Evolutionary conservation across 1,284 basidiomycete species (phyloP).

Genomic region (Ganoderma leucocontextum): DNA sequence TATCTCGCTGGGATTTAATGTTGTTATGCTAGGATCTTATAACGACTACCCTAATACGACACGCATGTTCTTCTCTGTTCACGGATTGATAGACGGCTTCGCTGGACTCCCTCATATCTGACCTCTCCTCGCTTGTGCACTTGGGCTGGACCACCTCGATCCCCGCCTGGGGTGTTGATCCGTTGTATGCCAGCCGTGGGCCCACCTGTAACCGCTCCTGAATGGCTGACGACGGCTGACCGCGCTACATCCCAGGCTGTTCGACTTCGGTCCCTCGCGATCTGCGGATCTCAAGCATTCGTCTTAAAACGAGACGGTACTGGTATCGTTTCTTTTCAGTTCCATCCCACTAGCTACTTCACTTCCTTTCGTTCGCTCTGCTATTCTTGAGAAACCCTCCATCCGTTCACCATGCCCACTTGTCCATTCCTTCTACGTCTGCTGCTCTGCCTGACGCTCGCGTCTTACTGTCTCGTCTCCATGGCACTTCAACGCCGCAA

Average conservation of each 20-base stretch:
- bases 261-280: background rate
- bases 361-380: background rate
- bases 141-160: background rate
- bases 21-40: background rate
- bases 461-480: background rate
- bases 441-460: background rate
- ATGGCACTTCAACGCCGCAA: background rate
- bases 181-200: background rate
- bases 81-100: background rate
- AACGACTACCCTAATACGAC: conserved; percentile 1
- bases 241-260: background rate
- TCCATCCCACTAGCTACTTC: background rate
- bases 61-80: background rate
- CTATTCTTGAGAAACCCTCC: background rate
- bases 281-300: background rate
- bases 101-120: background rate
- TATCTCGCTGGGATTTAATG: background rate
- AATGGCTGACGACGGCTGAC: background rate
- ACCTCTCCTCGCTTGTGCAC: background rate
- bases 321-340: background rate
- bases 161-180: background rate
- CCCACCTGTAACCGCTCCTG: background rate
- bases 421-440: background rate
- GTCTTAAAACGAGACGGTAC: background rate
- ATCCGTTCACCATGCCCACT: background rate